A percentile compares a stretch with the other conserved stretches of the same genome.
Conservation (phyloP, 306 rosid genomes). For the Begonia loranthoides region DNA sequence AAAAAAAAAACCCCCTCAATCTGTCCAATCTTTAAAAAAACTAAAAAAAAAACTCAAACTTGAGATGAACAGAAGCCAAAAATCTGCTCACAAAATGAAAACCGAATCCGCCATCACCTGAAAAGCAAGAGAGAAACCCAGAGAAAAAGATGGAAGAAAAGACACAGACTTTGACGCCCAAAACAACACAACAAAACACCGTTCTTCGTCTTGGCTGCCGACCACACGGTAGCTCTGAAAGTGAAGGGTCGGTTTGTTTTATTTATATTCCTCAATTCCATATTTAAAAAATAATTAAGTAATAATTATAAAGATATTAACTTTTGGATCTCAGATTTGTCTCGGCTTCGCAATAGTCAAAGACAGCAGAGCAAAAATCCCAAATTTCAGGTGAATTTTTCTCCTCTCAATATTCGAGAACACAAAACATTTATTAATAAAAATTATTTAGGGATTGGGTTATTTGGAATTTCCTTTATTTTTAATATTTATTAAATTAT, state of each 20-base stretch:
- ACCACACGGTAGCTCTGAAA: constrained; percentile 28
- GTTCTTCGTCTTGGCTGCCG: constrained; percentile 32
- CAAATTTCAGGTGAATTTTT: constrained; percentile 15
- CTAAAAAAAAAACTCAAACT: background rate
- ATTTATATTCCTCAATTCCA: background rate
- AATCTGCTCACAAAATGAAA: background rate
- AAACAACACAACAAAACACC: constrained; percentile 3
- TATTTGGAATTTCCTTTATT: no score
- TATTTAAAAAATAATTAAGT: background rate
- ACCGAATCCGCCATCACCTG: background rate
- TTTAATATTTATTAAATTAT: no score
- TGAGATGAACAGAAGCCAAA: background rate
- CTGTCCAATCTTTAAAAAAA: background rate
- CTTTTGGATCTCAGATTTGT: background rate
- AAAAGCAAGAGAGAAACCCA: background rate
- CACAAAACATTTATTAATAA: no score
- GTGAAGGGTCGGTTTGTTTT: constrained; percentile 1
- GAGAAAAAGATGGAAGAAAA: background rate
- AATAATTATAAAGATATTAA: background rate
- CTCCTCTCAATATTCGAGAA: background rate
- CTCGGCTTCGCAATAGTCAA: constrained; percentile 13
- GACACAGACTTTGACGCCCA: background rate
- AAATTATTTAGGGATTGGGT: no score
- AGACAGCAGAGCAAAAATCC: constrained; percentile 6
- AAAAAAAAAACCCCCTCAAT: background rate